phyloP scores from a whole-genome alignment of 2,329 filamentous ascomycete species.

The Dothideomycetes sp. region DNA sequence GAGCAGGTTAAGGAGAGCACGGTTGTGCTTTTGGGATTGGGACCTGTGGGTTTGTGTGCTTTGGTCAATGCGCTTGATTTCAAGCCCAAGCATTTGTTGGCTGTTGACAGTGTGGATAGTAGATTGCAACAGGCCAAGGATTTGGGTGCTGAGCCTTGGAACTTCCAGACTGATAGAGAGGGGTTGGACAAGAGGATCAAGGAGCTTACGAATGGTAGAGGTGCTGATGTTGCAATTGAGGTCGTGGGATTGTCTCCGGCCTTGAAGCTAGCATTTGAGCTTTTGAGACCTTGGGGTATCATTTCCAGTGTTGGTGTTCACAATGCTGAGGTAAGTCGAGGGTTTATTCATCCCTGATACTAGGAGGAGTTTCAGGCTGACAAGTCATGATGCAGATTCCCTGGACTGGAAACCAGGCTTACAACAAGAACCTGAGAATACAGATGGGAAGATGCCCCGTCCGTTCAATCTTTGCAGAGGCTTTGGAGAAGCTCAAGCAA shows the following conservation, averaged over 20 bases:
- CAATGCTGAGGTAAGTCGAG: constrained; percentile 29
- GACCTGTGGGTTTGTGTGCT: constrained; percentile 71
- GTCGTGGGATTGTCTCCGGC: constrained; percentile 41
- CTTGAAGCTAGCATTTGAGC: constrained; percentile 39
- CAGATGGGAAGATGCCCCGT: constrained; percentile 44
- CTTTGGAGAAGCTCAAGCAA: constrained; percentile 36
- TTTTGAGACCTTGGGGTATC: constrained; percentile 41
- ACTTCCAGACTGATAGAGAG: constrained; percentile 60
- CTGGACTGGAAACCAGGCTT: constrained; percentile 40
- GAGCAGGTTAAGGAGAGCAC: constrained; percentile 57
- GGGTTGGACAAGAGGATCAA: constrained; percentile 60
- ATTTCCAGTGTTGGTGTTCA: constrained; percentile 43
- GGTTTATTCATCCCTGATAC: background rate
- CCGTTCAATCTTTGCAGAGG: constrained; percentile 40
- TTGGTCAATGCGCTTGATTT: constrained; percentile 67
- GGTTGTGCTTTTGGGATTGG: constrained; percentile 75
- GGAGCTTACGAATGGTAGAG: constrained; percentile 67
- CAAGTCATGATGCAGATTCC: constrained; percentile 26
- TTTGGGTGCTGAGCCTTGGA: constrained; percentile 62
- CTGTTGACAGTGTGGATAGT: constrained; percentile 49
- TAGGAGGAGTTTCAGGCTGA: background rate
- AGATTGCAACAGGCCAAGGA: constrained; percentile 61
- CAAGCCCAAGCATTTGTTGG: constrained; percentile 66
- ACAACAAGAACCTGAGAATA: constrained; percentile 41
- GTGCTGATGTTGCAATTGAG: constrained; percentile 71